phyloP scores from a whole-genome alignment of 805 yeast genomes.

The Candida pini region DNA sequence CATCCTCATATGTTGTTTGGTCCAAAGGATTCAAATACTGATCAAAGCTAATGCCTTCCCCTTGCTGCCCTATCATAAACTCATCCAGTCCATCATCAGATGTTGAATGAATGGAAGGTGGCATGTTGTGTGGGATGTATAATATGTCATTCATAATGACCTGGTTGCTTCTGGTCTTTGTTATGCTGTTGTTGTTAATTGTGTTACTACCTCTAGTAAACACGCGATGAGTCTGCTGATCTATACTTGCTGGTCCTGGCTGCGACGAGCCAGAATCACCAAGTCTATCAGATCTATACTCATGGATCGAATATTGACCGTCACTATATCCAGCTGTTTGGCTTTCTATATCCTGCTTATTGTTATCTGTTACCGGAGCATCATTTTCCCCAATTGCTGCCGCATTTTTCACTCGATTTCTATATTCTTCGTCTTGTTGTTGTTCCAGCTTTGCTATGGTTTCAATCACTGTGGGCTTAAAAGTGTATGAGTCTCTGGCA shows the following conservation, averaged over 20 bases:
- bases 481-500: conserved; percentile 46
- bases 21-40: neutral
- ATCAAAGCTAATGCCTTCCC: neutral
- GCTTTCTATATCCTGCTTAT: too few relatives aligned
- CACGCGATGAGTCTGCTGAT: too few relatives aligned
- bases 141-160: conserved; percentile 26
- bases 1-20: too few relatives aligned
- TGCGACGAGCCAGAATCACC: too few relatives aligned
- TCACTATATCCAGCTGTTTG: too few relatives aligned
- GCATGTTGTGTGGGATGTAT: conserved; percentile 29
- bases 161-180: too few relatives aligned
- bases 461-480: conserved; percentile 23
- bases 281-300: too few relatives aligned
- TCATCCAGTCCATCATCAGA: conserved; percentile 25
- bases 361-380: too few relatives aligned
- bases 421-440: neutral
- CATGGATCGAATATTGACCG: too few relatives aligned
- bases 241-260: too few relatives aligned
- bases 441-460: neutral
- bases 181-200: too few relatives aligned
- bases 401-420: neutral
- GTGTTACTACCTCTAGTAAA: too few relatives aligned
- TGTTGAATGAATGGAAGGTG: conserved; percentile 33
- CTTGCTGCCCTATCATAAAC: conserved; percentile 3
- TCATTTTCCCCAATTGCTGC: neutral